Base-by-base conservation (phyloP, 495 filamentous ascomycete genomes). In the Penicillium samsonianum region DNA sequence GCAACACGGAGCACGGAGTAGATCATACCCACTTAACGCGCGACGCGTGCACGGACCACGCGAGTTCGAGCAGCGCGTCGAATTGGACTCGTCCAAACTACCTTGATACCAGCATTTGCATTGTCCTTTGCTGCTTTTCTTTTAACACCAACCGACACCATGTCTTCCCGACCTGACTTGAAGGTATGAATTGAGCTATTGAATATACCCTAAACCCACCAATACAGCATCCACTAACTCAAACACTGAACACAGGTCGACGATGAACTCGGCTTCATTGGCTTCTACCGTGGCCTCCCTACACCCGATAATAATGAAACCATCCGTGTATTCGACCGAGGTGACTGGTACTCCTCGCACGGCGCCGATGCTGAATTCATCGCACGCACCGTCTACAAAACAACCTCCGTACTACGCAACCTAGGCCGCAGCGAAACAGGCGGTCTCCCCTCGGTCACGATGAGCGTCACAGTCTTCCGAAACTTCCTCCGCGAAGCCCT, bases 401-500 rank as follows among this genome's bases (percentile, higher is more conserved):
- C 95, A 7, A 98, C 92, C 12, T 96, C 95, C 3, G 92, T 98
- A 11, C 81, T 98, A 14, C 85, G 92, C 43, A 90, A 94, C 67
- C 82, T 98, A 3, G 94, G 94, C 50, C 83, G 85, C 63, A 90
- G 83, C 65, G 88, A 92, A 62, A 85, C 87, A 46, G 87, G 87
- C 50, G 90, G 90, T 43, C 80, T 98, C 5, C 82, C 92, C 5
- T 98, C 95, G 10, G 94, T 98, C 37, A 96, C 93, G 14, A 87
- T 98, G 85, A 91, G 90, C 45, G 76, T 89, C 23, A 96, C 93
- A 1, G 94, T 96, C 9, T 98, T 92, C 77, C 87, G 92, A 14
- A 96, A 95, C 61, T 97, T 98, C 70, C 84, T 98, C 10, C 87
- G 95, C 43, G 94, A 98, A 70, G 91, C 91, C 0, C 84, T 98